Evolutionary conservation across 2,329 filamentous ascomycete species (phyloP), one percentile per base, ranked within the genome.

Genomic region (Phaeophleospora eucalypticola): DNA sequence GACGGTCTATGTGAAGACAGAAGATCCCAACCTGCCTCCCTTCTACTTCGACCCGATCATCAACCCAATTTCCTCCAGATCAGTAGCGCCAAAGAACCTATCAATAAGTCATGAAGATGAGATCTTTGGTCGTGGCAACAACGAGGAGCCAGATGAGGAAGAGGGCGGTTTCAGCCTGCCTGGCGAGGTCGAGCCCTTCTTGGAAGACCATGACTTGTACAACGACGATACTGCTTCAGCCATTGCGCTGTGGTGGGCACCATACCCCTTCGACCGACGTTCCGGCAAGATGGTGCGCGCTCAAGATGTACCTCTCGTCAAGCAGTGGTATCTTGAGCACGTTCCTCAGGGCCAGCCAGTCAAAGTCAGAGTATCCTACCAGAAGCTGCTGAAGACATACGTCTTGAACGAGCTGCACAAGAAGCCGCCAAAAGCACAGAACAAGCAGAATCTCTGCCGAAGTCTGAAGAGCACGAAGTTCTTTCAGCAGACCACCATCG

Each of bases 41-140:
- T 98, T 96, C 71, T 95, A 97, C 68, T 97, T 97, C 70, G 93
- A 97, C 64, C 88, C 90, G n/a, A 82, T 87, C 59, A 95, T 98
- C 68, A 96, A 97, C 65, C 94, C 94, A 0, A 96, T 98, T 48
- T 97, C 93, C 2, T 95, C 90, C 15, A 84, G 93, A 52, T 90
- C 89, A 9, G 89, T 97, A 32, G 89, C 89, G 0, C 87, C 93
- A 0, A 95, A 93, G 74, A 97, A 97, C 60, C 79, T 95, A n/a
- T 87, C 86, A 0, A 68, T 95, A 42, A 91, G 86, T 56, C 90
- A 94, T 51, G 94, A 98, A 68, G 93, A 98, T 62, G 84, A 95
- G 61, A 79, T 98, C 0, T 97, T 98, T 62, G 93, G 93, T 0
- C 68, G 72, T 34, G 89, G 86, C 37, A 89, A 83, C 58, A 83